Conservation (phyloP, 768 basidiomycete species). For the Lactarius hatsudake region DNA sequence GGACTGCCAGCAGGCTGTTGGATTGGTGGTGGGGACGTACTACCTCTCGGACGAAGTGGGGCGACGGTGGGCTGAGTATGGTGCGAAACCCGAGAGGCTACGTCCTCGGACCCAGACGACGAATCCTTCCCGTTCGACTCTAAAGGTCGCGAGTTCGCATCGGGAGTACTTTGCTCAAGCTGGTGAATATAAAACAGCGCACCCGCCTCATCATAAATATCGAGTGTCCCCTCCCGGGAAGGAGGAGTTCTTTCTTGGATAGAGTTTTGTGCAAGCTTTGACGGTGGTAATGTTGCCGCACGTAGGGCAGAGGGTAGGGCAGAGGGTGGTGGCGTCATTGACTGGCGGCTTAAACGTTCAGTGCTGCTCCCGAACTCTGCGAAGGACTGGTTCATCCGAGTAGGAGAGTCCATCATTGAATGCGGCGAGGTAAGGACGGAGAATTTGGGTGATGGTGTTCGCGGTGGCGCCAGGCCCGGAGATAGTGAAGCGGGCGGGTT, state of each 20-base stretch:
- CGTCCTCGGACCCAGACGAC: background rate
- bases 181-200: slow-evolving; percentile 72
- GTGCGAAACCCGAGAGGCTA: background rate
- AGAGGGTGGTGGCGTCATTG: slow-evolving; percentile 6
- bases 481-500: slow-evolving; percentile 16
- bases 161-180: slow-evolving; percentile 36
- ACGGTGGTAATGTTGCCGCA: background rate
- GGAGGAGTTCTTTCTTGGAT: slow-evolving; percentile 21
- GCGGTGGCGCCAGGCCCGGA: slow-evolving; percentile 1
- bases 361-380: slow-evolving; percentile 8
- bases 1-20: background rate
- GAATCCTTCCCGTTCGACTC: slow-evolving; percentile 40
- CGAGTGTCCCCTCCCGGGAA: slow-evolving; percentile 31
- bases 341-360: background rate
- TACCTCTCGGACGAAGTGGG: slow-evolving; percentile 25
- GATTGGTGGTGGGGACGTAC: slow-evolving; percentile 7
- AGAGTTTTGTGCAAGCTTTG: slow-evolving; percentile 24
- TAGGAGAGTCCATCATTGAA: slow-evolving; percentile 32
- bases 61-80: background rate
- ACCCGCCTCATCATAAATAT: slow-evolving; percentile 54
- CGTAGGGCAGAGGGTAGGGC: background rate
- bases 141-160: slow-evolving; percentile 19
- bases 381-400: slow-evolving; percentile 12
- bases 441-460: slow-evolving; percentile 23
- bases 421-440: slow-evolving; percentile 41